Base-by-base conservation (phyloP, 371 early-diverging fungal species). In the Rhizopus sp. region DNA sequence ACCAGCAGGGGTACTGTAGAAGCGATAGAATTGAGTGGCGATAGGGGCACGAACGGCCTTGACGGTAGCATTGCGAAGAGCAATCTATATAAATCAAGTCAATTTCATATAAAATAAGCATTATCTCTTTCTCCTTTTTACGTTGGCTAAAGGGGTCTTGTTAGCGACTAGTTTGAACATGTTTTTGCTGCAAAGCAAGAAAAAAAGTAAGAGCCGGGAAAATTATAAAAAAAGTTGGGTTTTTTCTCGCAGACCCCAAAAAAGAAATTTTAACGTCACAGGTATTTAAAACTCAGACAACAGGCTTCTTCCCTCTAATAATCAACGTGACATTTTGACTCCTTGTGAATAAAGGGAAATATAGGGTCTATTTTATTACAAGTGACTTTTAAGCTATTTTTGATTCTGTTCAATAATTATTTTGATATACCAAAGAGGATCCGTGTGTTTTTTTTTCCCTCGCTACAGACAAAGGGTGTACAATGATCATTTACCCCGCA, bases 81-180 rank as follows among this genome's bases (percentile, higher is more conserved):
- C 82, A 72, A 85, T 77, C 85, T 85, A 62, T n/a, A 37, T 16
- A 45, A 62, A 16, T 23, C 12, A 47, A 50, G 5, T 23, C 7
- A 46, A 35, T 15, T 16, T 55, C 47, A 15, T 10, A 34, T 31
- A 17, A 40, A 10, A 3, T 33, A 13, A 33, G 31, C 7, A 0
- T 10, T 12, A 17, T 13, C 9, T 16, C 16, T n/a, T n/a, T 15
- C 13, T 17, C 9, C 1, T 33, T 60, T 58, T 59, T 77, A 85
- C 85, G 70, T 80, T 81, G 35, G 81, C 73, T 62, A 82, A 77
- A 45, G 85, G 83, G 59, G 81, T 70, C 78, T 79, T 82, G 55
- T 78, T 63, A 42, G 83, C 68, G 58, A 79, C 81, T 68, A 85
- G 70, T 76, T 78, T 80, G 62, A 85, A 83, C 85, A 85, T 84